Conservation (phyloP, 495 filamentous ascomycete species). For the Opeltia flavorubescens region DNA sequence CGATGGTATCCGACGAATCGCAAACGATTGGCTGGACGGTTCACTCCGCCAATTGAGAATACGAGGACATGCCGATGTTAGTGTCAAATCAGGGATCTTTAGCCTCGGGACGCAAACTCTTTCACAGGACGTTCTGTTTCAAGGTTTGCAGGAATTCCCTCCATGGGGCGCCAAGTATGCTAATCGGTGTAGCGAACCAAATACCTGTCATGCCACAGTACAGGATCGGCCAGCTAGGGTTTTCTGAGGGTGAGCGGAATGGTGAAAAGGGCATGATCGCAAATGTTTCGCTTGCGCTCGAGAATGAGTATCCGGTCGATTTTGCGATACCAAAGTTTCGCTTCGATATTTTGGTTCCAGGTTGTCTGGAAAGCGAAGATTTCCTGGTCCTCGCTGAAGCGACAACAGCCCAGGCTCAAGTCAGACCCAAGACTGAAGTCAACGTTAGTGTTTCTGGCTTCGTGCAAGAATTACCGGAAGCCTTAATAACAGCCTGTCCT, state of each 20-base stretch:
- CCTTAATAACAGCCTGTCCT: constrained; percentile 58
- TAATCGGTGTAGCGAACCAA: constrained; percentile 36
- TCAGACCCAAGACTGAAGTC: constrained; percentile 51
- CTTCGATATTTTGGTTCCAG: constrained; percentile 72
- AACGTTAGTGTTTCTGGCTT: constrained; percentile 53
- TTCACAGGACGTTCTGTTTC: constrained; percentile 55
- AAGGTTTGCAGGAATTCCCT: constrained; percentile 56
- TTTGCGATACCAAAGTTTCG: constrained; percentile 62
- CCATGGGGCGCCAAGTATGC: constrained; percentile 16
- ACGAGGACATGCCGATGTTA: constrained; percentile 52
- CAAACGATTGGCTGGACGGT: constrained; percentile 78
- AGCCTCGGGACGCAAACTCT: constrained; percentile 58
- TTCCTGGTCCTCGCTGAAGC: constrained; percentile 64
- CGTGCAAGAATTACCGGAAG: constrained; percentile 53
- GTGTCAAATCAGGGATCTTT: constrained; percentile 64
- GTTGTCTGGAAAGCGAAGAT: constrained; percentile 47
- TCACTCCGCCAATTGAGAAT: constrained; percentile 52
- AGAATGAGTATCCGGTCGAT: constrained; percentile 61
- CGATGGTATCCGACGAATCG: constrained; percentile 65
- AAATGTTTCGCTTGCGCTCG: constrained; percentile 53
- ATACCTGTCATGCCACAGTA: constrained; percentile 66
- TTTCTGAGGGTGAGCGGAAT: constrained; percentile 45
- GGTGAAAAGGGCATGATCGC: constrained; percentile 53
- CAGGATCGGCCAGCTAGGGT: constrained; percentile 59
- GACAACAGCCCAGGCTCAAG: constrained; percentile 45